These are phyloP conservation scores for Hymenoscyphus occultus DNA, from an alignment of 2,329 filamentous ascomycete genomes.

Conservation along the genomic window DNA sequence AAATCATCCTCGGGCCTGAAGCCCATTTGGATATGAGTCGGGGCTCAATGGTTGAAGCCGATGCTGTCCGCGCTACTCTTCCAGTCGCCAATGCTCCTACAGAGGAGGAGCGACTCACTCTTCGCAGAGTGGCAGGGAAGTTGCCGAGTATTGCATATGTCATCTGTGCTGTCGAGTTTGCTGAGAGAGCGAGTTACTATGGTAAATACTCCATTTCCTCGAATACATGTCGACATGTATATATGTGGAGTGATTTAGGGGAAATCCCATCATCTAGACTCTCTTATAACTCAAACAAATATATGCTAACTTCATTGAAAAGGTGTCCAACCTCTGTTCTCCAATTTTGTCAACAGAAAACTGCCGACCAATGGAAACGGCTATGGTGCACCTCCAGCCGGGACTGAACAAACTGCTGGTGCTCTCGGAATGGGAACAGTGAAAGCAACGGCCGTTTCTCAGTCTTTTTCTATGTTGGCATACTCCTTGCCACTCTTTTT, in stretches of 20 bases:
- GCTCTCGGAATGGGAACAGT: conserved; percentile 57
- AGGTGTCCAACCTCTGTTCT: conserved; percentile 58
- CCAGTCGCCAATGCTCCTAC: conserved; percentile 38
- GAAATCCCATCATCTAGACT: conserved; percentile 54
- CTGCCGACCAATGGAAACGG: conserved; percentile 48
- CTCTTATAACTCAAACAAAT: neutral
- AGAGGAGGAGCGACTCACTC: conserved; percentile 57
- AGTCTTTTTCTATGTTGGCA: conserved; percentile 51
- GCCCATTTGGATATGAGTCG: conserved; percentile 18
- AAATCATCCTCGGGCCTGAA: conserved; percentile 17
- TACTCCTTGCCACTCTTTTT: conserved; percentile 46
- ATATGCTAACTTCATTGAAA: conserved; percentile 35
- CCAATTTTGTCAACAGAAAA: conserved; percentile 61
- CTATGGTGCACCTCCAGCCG: conserved; percentile 39
- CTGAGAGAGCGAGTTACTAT: conserved; percentile 58
- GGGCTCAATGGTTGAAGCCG: conserved; percentile 13
- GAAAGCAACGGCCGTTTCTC: conserved; percentile 49
- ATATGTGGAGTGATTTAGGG: neutral
- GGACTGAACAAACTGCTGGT: conserved; percentile 43
- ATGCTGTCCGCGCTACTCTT: neutral
- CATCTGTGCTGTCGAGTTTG: conserved; percentile 70
- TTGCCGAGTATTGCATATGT: conserved; percentile 67
- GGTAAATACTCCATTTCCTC: neutral
- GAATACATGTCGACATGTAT: too few relatives aligned
- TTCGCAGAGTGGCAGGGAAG: conserved; percentile 60